Conservation (phyloP, 2,329 filamentous ascomycete species). For the Pseudogymnoascus pannorum region DNA sequence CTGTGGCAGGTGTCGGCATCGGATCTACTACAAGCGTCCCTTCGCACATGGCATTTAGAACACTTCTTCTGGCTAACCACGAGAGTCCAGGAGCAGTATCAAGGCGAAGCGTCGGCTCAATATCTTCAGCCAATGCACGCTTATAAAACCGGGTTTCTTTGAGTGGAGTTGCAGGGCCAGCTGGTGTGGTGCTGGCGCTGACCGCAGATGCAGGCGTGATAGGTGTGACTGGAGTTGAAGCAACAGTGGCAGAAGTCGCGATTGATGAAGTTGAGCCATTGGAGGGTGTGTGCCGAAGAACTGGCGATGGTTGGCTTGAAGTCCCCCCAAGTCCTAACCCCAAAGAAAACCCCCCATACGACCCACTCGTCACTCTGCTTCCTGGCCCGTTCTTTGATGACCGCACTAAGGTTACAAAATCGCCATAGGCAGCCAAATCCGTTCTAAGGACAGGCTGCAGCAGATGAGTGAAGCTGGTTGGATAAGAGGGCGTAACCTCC, state of each 20-base stretch:
- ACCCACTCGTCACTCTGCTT: conserved; percentile 66
- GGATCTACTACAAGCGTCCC: conserved; percentile 87
- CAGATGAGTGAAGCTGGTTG: conserved; percentile 72
- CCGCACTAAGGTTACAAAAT: conserved; percentile 72
- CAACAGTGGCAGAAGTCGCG: conserved; percentile 40
- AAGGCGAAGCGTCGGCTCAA: conserved; percentile 86
- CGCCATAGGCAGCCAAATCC: conserved; percentile 73
- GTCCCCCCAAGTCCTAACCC: conserved; percentile 40
- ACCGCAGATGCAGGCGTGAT: conserved; percentile 48
- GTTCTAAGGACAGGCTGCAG: conserved; percentile 76
- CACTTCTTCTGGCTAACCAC: conserved; percentile 83
- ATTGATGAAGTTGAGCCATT: conserved; percentile 56
- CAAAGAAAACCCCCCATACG: conserved; percentile 49
- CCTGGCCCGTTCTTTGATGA: conserved; percentile 53
- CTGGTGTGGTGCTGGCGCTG: conserved; percentile 36
- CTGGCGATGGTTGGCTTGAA: conserved; percentile 26
- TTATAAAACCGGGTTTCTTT: conserved; percentile 96
- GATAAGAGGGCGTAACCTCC: conserved; percentile 45
- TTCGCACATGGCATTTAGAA: conserved; percentile 74
- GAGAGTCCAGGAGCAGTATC: conserved; percentile 86
- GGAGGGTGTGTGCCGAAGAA: conserved; percentile 38
- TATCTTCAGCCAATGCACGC: conserved; percentile 77
- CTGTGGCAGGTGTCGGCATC: conserved; percentile 51
- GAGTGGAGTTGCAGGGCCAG: conserved; percentile 49
- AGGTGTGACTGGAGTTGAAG: conserved; percentile 51